Evolutionary conservation across 140 eudicot genomes (phyloP), one percentile per base, ranked within the genome.

Genomic region (Stevia rebaudiana): DNA sequence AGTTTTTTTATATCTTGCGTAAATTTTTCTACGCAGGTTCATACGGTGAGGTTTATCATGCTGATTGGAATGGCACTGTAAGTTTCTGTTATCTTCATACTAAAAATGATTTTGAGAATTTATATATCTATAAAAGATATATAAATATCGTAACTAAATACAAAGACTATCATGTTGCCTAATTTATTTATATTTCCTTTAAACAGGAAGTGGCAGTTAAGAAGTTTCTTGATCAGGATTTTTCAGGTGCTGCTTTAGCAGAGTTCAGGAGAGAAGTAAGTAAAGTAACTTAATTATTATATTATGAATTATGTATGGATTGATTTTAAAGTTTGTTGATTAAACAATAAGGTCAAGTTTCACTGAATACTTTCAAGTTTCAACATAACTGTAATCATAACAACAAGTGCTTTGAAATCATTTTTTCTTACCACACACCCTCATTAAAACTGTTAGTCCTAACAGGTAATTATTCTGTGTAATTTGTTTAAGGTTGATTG

Each of bases 1-100:
- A 12, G 5, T 40, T 54, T 28, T 23, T 64, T 39, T 31, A 23
- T 36, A 19, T 42, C 48, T 37, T 21, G 18, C 70, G 16, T 57
- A 43, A 39, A 11, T 30, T 67, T 74, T 56, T 41, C 21, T 50
- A 39, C 71, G 69, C 61, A 92, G 98, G 98, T 74, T 92, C 98
- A 30, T 92, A 92, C 49, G 98, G 98, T 59, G 98, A 92, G 83
- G 98, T 92, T 36, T 92, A 84, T 77, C 86, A 85, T 67, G 98
- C 96, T 63, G 98, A 92, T 60, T 92, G 96, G 98, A 92, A 92
- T 77, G 98, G 95, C 81, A 89, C 87, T 21, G 98, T 92, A 79
- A 85, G 98, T 81, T 73, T 30, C 71, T 28, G 57, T 28, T 65
- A 11, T 58, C 25, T 36, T 55, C 44, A 73, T 54, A 59, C 8